phyloP scores from a whole-genome alignment of 352 stramenopile species.

The Sclerospora graminicola region DNA sequence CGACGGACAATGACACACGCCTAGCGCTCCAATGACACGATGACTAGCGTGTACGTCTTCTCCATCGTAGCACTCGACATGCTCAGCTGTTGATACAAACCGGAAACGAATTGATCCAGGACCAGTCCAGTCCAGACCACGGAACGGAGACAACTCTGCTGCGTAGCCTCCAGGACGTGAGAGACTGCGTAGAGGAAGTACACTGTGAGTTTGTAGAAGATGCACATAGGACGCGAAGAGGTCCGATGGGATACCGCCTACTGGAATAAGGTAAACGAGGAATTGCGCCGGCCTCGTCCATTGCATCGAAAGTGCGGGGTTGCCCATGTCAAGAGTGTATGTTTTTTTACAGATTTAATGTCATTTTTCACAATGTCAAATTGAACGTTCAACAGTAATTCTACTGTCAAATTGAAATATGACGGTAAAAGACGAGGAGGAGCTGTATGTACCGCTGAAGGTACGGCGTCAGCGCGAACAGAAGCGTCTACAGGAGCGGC shows the following conservation, averaged over 20 bases:
- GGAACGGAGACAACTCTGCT: slow-evolving; percentile 74
- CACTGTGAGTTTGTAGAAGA: slow-evolving; percentile 44
- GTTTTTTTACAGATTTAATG: background rate
- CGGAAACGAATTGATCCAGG: slow-evolving; percentile 43
- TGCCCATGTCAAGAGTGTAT: slow-evolving; percentile 2
- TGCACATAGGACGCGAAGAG: slow-evolving; percentile 47
- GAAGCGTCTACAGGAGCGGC: slow-evolving; percentile 44
- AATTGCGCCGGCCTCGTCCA: slow-evolving; percentile 64
- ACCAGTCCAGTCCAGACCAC: slow-evolving; percentile 56
- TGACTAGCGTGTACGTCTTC: slow-evolving; percentile 66
- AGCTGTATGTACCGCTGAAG: slow-evolving; percentile 76
- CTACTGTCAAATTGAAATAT: background rate
- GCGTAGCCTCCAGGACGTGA: slow-evolving; percentile 69
- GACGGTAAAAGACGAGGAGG: slow-evolving; percentile 18
- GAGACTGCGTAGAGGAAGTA: slow-evolving; percentile 53
- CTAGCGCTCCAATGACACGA: slow-evolving; percentile 64
- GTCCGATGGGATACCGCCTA: slow-evolving; percentile 50
- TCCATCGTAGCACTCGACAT: slow-evolving; percentile 43
- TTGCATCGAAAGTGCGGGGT: slow-evolving; percentile 16
- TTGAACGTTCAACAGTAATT: too few relatives aligned
- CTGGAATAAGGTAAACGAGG: slow-evolving; percentile 75
- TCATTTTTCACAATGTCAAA: background rate
- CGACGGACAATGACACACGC: slow-evolving; percentile 71
- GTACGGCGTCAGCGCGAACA: slow-evolving; percentile 60
- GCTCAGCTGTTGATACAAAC: slow-evolving; percentile 60